A percentile compares a stretch with the other conserved stretches of the same genome.
These are phyloP conservation scores for Lachancea waltii DNA, from an alignment of 805 yeast genomes.

Conservation along the genomic window DNA sequence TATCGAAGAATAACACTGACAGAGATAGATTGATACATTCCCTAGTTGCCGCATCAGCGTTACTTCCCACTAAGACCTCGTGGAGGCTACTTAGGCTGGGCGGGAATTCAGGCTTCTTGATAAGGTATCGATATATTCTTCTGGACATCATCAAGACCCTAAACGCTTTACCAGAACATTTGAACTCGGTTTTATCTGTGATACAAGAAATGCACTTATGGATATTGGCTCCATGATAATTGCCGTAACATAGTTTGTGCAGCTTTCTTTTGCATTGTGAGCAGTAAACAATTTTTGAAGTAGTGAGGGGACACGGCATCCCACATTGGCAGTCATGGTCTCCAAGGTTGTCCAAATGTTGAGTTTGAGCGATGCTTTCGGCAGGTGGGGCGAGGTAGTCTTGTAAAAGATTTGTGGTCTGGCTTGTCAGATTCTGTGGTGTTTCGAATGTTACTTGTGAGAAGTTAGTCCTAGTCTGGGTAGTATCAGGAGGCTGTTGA, in stretches of 20 bases:
- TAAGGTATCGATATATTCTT: conserved; percentile 29
- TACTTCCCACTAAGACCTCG: conserved; percentile 4
- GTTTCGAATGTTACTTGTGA: neutral
- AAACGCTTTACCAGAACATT: conserved; percentile 18
- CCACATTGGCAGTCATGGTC: conserved; percentile 31
- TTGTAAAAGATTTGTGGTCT: conserved; percentile 31
- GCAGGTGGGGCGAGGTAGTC: conserved; percentile 23
- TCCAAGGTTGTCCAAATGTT: conserved; percentile 11
- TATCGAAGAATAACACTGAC: conserved; percentile 11
- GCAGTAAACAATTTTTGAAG: conserved; percentile 20
- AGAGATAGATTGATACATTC: conserved; percentile 10
- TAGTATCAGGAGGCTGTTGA: neutral
- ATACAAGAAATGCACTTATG: conserved; percentile 28
- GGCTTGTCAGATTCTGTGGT: conserved; percentile 17
- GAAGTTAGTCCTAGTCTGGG: neutral
- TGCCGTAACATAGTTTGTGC: conserved; percentile 36
- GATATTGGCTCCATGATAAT: conserved; percentile 11
- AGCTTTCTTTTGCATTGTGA: conserved; percentile 27
- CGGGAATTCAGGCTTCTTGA: conserved; percentile 19
- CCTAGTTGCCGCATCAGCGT: conserved; percentile 3
- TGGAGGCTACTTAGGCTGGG: conserved; percentile 13
- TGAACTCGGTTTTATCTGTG: conserved; percentile 14
- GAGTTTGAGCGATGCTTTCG: conserved; percentile 27
- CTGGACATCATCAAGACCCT: conserved; percentile 33
- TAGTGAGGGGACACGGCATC: conserved; percentile 13